Conservation (phyloP, 2,329 filamentous ascomycete genomes). For the Amesomyces nigricolor region DNA sequence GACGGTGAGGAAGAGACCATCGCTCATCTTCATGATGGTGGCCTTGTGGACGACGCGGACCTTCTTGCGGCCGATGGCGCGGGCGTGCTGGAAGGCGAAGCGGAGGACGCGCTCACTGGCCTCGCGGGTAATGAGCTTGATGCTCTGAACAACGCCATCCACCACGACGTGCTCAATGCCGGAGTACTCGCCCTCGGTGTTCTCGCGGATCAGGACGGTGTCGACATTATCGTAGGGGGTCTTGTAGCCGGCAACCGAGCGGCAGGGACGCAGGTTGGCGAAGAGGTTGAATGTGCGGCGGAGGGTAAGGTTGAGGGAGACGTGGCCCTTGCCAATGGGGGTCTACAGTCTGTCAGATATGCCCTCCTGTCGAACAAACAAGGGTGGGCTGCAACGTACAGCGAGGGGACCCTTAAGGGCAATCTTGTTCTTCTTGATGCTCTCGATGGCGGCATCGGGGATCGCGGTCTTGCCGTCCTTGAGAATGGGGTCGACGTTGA, state of each 20-base stretch:
- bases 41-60: constrained; percentile 98
- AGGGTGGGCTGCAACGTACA: constrained; percentile 46
- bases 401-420: constrained; percentile 97
- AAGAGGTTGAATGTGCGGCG: constrained; percentile 99
- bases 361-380: not conserved
- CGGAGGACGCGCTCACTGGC: constrained; percentile 92
- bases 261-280: constrained; percentile 97
- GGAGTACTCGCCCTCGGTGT: constrained; percentile 99
- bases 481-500: constrained; percentile 89
- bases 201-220: constrained; percentile 96
- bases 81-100: constrained; percentile 97
- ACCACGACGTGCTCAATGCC: constrained; percentile 98
- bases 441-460: constrained; percentile 85
- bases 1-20: constrained; percentile 92
- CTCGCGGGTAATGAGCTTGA: constrained; percentile 97
- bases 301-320: constrained; percentile 97
- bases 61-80: constrained; percentile 90
- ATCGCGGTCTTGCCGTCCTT: constrained; percentile 96
- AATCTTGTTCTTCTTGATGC: constrained; percentile 91
- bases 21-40: constrained; percentile 99
- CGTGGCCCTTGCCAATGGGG: constrained; percentile 96
- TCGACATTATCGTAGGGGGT: constrained; percentile 97
- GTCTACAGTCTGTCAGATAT: constrained; percentile 50
- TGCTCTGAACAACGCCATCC: constrained; percentile 96
- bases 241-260: constrained; percentile 95